A percentile compares a stretch with the other conserved stretches of the same genome.
Evolutionary conservation across 1,284 basidiomycete species (phyloP).

Genomic region (Trametes hirsuta): DNA sequence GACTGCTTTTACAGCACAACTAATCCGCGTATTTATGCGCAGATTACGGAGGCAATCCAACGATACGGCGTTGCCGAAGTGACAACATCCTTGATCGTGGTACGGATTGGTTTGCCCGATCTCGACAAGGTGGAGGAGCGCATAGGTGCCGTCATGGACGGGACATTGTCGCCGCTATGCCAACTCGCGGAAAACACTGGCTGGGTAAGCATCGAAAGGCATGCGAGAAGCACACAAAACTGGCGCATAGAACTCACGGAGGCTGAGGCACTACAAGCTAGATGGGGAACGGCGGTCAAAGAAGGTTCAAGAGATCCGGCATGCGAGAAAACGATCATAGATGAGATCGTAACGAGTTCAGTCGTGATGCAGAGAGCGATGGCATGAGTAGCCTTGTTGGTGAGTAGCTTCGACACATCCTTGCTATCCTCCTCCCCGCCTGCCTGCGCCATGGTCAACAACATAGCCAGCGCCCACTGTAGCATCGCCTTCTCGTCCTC

Average conservation of each 20-base stretch:
- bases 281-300: conserved; percentile 52
- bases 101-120: conserved; percentile 60
- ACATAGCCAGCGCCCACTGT: conserved; percentile 64
- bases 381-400: conserved; percentile 34
- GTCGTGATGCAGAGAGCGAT: conserved; percentile 84
- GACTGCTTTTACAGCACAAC: background rate
- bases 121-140: conserved; percentile 43
- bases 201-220: conserved; percentile 77
- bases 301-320: conserved; percentile 40
- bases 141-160: conserved; percentile 63
- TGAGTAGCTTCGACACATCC: conserved; percentile 38
- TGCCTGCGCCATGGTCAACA: conserved; percentile 45
- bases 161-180: conserved; percentile 51
- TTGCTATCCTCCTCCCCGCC: conserved; percentile 44
- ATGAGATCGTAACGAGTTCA: conserved; percentile 72
- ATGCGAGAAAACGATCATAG: conserved; percentile 50
- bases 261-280: conserved; percentile 74
- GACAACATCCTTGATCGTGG: conserved; percentile 72
- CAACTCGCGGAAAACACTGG: conserved; percentile 60
- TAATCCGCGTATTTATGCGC: background rate
- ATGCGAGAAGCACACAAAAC: conserved; percentile 27
- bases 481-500: conserved; percentile 69
- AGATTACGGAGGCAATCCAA: conserved; percentile 88
- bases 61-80: conserved; percentile 80
- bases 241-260: background rate